Evolutionary conservation across 768 basidiomycete species (phyloP), one percentile per base, ranked within the genome.

Genomic region (Boletellus sp.): DNA sequence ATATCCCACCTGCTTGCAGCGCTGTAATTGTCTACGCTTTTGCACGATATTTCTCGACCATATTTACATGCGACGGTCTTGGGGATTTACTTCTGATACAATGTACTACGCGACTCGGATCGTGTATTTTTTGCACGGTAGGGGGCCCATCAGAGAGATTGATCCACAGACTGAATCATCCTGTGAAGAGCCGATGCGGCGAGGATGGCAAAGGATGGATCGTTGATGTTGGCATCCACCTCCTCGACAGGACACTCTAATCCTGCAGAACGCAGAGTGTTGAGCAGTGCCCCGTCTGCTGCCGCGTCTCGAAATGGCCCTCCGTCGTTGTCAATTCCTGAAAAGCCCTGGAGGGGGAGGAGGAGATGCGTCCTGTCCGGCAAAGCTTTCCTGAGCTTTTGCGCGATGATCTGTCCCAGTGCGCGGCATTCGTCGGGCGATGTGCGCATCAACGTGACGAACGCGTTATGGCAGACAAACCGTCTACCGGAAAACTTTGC

Each of bases 1-100:
- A 75, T 70, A 64, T 69, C 71, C 28, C 71, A 74, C 62, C 69
- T 71, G 69, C 72, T 76, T 74, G 73, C 71, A 75, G 65, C 66
- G 68, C 73, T 79, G 78, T 78, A 76, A 70, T 72, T 67, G 67
- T 75, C 67, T 44, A 34, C 42, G 9, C 26, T 7, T 24, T 40
- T 45, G 42, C 39, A 47, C 47, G n/a, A 10, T 33, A 41, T 58
- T 48, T 54, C 39, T 54, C 46, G 57, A 39, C 42, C 39, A 47
- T 47, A 48, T 51, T 45, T 45, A 44, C 42, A 45, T 48, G 54
- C 34, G 52, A 61, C 31, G 44, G 35, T 31, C 53, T 40, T 28
- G 36, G 41, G 42, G 22, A 39, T 38, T 34, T 23, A 32, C 22
- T 50, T 31, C 12, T 48, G 36, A 42, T 44, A 38, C 39, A 24